Conservation (phyloP, 495 filamentous ascomycete genomes). For the Beverwykella pulmonaria region DNA sequence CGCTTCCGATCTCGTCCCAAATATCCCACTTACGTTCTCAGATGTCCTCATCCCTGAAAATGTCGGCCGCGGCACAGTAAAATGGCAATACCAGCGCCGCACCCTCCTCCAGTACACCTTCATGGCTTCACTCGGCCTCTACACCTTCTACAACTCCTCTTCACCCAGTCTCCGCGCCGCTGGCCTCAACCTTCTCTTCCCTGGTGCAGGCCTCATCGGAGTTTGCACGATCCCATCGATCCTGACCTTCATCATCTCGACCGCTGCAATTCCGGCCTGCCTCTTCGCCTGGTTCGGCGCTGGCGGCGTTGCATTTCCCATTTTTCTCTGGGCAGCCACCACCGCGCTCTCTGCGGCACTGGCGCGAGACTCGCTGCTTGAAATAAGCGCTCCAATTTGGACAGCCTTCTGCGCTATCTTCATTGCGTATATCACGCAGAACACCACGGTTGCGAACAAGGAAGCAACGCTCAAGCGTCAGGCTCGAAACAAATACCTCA, state of each 20-base stretch:
- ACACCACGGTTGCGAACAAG: neutral
- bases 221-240: conserved; percentile 12
- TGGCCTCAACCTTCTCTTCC: conserved; percentile 20
- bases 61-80: conserved; percentile 13
- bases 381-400: neutral
- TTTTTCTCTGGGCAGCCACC: conserved; percentile 8
- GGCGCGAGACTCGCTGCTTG: conserved; percentile 3
- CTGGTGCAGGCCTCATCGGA: conserved; percentile 26
- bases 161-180: conserved; percentile 17
- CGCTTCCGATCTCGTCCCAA: neutral
- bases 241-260: conserved; percentile 10
- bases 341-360: conserved; percentile 6
- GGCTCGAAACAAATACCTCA: conserved; percentile 13
- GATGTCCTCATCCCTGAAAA: conserved; percentile 21
- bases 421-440: conserved; percentile 6
- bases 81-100: conserved; percentile 12
- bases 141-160: conserved; percentile 17
- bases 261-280: neutral
- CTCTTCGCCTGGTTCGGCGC: conserved; percentile 30
- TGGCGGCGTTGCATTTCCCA: conserved; percentile 19
- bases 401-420: neutral
- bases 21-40: neutral
- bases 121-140: conserved; percentile 8
- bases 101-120: conserved; percentile 15
- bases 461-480: conserved; percentile 11